Base-by-base conservation (phyloP, 139 green algal species). In the Deuterostichococcus epilithicus region DNA sequence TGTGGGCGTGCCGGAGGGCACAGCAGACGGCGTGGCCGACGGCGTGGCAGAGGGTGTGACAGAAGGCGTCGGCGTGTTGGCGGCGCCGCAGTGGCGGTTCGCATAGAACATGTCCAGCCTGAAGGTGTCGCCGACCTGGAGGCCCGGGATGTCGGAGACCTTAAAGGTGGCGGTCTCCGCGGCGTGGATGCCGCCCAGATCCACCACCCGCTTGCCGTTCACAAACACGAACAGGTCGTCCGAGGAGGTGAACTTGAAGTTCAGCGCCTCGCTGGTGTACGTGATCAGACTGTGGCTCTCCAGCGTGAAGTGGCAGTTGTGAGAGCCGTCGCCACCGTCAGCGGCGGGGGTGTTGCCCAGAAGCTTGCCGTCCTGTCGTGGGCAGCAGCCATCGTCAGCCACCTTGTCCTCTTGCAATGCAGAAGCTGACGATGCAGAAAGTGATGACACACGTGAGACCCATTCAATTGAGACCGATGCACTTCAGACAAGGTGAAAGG, bases 231-330 rank as follows among this genome's bases (percentile, higher is more conserved):
- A 63, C 52, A 63, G 52, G 52, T 63, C 52, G 52, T 63, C 52
- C 20, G 52, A 63, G 18, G 52, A 63, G 10, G 52, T n/a, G 13
- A 63, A 25, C 52, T 63, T 23, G 18, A 63, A 20, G 18, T 63
- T 63, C 52, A 63, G 18, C 18, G 3, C 18, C 10, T 63, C 52
- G 52, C 10, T 63, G 8, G 52, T 63, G 52, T 30, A 28, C 10
- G 52, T 63, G 13, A 63, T 20, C 52, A 63, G 52, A 20, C 52
- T 63, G 52, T 28, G 52, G 52, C 52, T 63, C 52, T 63, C 52
- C 52, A 63, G 52, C 52, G 52, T 63, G 52, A 63, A 63, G 10
- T 63, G 52, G 52, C 52, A 63, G 52, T 63, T 63, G 52, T 63
- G 52, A 20, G 52, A 30, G 8, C 52, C 52, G 52, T 63, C 52